Percentiles rank a stretch among this genome's conserved stretches.
Conservation (phyloP, 441 rosid genomes). For the Euphorbia celastroides region DNA sequence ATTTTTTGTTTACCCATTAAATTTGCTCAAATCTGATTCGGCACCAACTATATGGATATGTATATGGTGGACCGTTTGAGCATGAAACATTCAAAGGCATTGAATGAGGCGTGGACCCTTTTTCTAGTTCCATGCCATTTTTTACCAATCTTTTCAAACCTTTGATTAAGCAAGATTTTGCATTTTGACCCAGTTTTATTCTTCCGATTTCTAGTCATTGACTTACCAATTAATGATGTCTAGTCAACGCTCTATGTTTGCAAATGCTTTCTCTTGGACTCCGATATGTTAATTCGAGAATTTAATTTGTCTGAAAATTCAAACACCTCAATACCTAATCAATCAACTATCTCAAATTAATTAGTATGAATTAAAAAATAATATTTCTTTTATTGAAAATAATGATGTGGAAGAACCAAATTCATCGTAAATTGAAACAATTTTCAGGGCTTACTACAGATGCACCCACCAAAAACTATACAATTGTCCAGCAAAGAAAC, state of each 20-base stretch:
- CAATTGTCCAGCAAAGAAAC: conserved; percentile 80
- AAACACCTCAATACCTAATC: no score
- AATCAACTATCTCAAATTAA: no score
- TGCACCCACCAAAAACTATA: conserved; percentile 84
- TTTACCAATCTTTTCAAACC: not conserved
- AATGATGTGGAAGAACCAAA: no score
- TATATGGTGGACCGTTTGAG: not conserved
- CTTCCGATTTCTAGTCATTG: conserved; percentile 1
- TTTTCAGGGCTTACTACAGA: conserved; percentile 65
- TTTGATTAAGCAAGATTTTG: not conserved
- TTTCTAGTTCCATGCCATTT: not conserved
- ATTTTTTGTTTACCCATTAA: no score
- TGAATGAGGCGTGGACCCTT: not conserved
- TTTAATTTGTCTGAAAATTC: not conserved
- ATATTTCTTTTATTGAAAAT: no score
- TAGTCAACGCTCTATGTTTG: no score
- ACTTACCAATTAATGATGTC: not conserved
- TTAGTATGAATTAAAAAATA: no score
- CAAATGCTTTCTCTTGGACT: conserved; percentile 3
- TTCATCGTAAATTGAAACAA: not conserved
- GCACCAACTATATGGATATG: no score
- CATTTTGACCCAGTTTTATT: conserved; percentile 18
- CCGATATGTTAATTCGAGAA: not conserved
- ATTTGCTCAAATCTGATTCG: no score
- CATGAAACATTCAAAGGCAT: not conserved